phyloP scores from a whole-genome alignment of 2,329 filamentous ascomycete species.

The Lithohypha guttulata region DNA sequence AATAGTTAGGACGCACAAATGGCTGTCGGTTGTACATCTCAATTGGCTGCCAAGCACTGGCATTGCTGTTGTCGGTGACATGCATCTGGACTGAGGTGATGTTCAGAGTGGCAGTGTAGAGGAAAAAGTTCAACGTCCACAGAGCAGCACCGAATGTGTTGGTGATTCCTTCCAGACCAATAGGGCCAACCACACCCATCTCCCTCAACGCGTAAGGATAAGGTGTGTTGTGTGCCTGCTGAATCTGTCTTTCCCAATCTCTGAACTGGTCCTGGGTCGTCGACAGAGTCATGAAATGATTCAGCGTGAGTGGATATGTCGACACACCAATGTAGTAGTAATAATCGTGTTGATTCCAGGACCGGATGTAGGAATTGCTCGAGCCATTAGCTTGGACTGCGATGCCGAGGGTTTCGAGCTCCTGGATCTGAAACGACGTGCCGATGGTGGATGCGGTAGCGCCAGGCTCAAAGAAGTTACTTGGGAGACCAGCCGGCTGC shows the following conservation, averaged over 20 bases:
- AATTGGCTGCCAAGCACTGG: constrained; percentile 41
- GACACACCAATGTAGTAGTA: constrained; percentile 43
- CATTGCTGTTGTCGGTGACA: constrained; percentile 45
- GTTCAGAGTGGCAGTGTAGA: constrained; percentile 39
- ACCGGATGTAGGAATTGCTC: constrained; percentile 27
- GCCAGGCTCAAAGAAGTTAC: constrained; percentile 40
- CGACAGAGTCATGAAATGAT: constrained; percentile 36
- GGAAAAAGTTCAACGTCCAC: constrained; percentile 44
- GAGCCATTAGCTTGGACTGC: constrained; percentile 28
- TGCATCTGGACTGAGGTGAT: constrained; percentile 41
- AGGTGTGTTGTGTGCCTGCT: constrained; percentile 31
- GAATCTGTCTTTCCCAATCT: constrained; percentile 37
- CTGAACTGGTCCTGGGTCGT: constrained; percentile 39
- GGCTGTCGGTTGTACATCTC: constrained; percentile 30
- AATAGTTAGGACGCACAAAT: constrained; percentile 41
- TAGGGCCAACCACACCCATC: constrained; percentile 42
- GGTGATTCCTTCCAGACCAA: constrained; percentile 37
- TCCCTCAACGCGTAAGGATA: constrained; percentile 41
- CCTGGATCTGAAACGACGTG: constrained; percentile 38
- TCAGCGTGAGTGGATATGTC: constrained; percentile 32
- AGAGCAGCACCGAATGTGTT: constrained; percentile 41
- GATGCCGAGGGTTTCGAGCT: constrained; percentile 33
- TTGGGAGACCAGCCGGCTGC: constrained; percentile 29
- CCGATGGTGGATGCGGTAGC: constrained; percentile 42
- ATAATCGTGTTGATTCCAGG: constrained; percentile 46